Percentiles rank a stretch among this genome's conserved stretches.
Evolutionary conservation across 2,329 filamentous ascomycete genomes (phyloP).

Genomic region (Cadophora sp.): DNA sequence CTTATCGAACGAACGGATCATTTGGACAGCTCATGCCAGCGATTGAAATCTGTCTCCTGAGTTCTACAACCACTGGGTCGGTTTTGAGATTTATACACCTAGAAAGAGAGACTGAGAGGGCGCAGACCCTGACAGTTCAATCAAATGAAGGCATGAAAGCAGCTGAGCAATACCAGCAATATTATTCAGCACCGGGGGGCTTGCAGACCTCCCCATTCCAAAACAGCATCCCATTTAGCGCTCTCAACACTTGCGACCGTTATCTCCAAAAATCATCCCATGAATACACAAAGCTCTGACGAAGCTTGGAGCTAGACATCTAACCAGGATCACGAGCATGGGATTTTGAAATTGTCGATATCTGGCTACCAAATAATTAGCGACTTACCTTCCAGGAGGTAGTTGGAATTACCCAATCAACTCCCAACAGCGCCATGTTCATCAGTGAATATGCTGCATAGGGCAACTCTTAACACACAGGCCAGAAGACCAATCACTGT

Average conservation of each 20-base stretch:
- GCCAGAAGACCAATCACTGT: neutral
- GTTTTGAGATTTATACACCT: no score
- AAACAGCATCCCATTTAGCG: neutral
- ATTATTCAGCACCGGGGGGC: neutral
- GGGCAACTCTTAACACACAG: no score
- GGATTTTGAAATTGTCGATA: constrained; percentile 6
- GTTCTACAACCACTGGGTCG: no score
- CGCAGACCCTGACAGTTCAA: no score
- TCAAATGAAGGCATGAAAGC: no score
- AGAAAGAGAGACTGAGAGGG: no score
- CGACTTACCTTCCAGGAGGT: neutral
- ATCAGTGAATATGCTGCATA: neutral
- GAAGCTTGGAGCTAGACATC: neutral
- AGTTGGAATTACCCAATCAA: neutral
- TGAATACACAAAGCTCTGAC: neutral
- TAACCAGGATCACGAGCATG: neutral
- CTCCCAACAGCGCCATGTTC: neutral
- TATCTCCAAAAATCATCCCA: neutral
- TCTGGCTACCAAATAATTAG: neutral
- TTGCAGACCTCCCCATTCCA: neutral
- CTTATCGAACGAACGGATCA: neutral
- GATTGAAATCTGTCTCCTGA: no score
- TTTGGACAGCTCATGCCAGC: neutral
- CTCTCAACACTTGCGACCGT: constrained; percentile 7
- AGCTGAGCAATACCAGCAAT: neutral